Evolutionary conservation across 1,284 basidiomycete genomes (phyloP).

Genomic region (Laetiporus sulphureus): DNA sequence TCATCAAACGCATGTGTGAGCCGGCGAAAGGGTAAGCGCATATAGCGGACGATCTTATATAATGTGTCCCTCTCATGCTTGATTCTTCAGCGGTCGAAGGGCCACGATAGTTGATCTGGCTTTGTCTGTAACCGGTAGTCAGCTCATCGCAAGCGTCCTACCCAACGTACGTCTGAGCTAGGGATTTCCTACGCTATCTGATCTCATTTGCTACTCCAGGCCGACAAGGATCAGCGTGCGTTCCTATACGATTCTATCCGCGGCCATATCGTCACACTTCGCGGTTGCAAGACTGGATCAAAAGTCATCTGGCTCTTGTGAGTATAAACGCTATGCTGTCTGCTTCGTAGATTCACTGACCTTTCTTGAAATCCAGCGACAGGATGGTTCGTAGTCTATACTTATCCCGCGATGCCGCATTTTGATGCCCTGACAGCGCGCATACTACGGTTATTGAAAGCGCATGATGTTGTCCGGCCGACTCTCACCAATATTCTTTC

Average conservation of each 20-base stretch:
- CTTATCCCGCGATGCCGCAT: background rate
- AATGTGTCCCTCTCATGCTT: background rate
- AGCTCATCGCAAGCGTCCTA: slow-evolving; percentile 71
- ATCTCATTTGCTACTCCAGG: slow-evolving; percentile 31
- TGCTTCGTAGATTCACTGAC: background rate
- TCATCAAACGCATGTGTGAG: slow-evolving; percentile 76
- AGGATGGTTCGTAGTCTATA: background rate
- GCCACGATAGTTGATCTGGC: slow-evolving; percentile 80
- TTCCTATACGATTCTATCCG: slow-evolving; percentile 75
- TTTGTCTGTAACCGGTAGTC: slow-evolving; percentile 74
- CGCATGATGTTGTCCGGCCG: background rate
- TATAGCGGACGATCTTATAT: background rate
- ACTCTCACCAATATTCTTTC: background rate
- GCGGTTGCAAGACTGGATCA: slow-evolving; percentile 81
- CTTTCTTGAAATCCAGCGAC: too few species aligned
- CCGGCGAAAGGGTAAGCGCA: slow-evolving; percentile 63
- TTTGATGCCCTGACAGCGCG: background rate
- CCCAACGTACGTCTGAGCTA: slow-evolving; percentile 54
- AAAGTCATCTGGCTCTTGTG: slow-evolving; percentile 87
- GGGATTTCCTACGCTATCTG: too few species aligned
- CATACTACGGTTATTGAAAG: background rate
- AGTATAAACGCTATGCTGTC: slow-evolving; percentile 29
- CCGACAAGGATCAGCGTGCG: slow-evolving; percentile 74
- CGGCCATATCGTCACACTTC: slow-evolving; percentile 77
- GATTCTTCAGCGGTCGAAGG: slow-evolving; percentile 50